These are phyloP conservation scores for Geotrichum siamense DNA, from an alignment of 1,139 yeast genomes.

Conservation along the genomic window DNA sequence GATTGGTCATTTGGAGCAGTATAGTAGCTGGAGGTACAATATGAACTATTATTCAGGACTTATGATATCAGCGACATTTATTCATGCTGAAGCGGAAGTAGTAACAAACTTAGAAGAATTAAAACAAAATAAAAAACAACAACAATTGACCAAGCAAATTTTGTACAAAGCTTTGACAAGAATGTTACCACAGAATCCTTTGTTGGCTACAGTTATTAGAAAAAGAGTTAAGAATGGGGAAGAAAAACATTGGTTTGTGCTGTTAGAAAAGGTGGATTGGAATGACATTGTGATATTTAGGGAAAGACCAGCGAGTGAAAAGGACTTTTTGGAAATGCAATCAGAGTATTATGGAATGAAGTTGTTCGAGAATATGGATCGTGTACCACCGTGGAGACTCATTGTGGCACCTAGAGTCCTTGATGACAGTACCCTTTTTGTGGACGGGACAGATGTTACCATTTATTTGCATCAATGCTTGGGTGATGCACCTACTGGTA, in stretches of 20 bases:
- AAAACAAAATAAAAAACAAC: too few relatives aligned
- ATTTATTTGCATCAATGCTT: constrained; percentile 5
- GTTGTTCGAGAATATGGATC: background rate
- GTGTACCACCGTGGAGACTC: constrained; percentile 8
- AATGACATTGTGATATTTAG: background rate
- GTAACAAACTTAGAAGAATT: too few relatives aligned
- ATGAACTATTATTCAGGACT: too few relatives aligned
- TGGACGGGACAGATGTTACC: constrained; percentile 4
- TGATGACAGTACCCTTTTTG: background rate
- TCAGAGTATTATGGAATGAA: background rate
- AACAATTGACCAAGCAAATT: too few relatives aligned
- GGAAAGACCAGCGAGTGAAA: constrained; percentile 2
- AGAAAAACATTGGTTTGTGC: background rate
- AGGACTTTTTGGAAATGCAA: background rate
- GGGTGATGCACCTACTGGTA: constrained; percentile 7
- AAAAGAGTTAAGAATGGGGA: background rate
- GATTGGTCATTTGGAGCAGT: too few relatives aligned
- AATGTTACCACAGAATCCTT: too few relatives aligned
- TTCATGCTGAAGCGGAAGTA: too few relatives aligned
- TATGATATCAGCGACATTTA: too few relatives aligned
- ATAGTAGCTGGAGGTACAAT: too few relatives aligned
- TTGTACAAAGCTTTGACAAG: too few relatives aligned
- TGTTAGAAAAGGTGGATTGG: constrained; percentile 2
- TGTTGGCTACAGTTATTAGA: too few relatives aligned
- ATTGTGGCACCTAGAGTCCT: constrained; percentile 3